phyloP scores from a whole-genome alignment of 2,329 filamentous ascomycete genomes.

The Verticillium zaregamsianum region DNA sequence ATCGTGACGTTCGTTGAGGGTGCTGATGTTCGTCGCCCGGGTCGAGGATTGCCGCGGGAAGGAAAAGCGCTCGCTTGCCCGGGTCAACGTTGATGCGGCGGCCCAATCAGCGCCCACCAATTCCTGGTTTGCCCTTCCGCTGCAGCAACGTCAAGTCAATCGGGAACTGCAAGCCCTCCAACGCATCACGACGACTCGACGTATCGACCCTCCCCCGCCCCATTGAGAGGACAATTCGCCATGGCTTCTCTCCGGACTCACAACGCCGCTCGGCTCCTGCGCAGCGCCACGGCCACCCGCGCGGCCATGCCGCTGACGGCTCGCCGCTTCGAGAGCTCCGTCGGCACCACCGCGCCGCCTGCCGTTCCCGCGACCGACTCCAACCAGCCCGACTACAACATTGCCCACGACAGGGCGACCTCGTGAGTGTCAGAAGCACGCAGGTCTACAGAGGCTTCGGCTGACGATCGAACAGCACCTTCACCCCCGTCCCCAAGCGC shows the following conservation, averaged over 20 bases:
- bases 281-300: slow-evolving; percentile 35
- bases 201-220: not conserved
- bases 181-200: not conserved
- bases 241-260: slow-evolving; percentile 66
- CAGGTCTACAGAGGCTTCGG: not conserved
- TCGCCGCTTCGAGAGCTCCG: slow-evolving; percentile 51
- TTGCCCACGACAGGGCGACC: slow-evolving; percentile 79
- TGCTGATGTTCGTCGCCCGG: slow-evolving; percentile 11
- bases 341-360: slow-evolving; percentile 34
- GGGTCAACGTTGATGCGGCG: slow-evolving; percentile 38
- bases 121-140: slow-evolving; percentile 10
- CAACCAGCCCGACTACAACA: slow-evolving; percentile 78
- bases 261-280: slow-evolving; percentile 47
- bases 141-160: slow-evolving; percentile 4
- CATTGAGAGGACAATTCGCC: slow-evolving; percentile 19
- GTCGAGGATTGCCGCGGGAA: slow-evolving; percentile 16
- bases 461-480: slow-evolving; percentile 55
- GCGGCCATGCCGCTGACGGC: slow-evolving; percentile 36
- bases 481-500: slow-evolving; percentile 84
- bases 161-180: slow-evolving; percentile 8
- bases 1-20: slow-evolving; percentile 1
- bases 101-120: slow-evolving; percentile 34
- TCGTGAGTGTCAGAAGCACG: slow-evolving; percentile 57
- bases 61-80: slow-evolving; percentile 46
- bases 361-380: slow-evolving; percentile 33